These are phyloP conservation scores for Fragosphaeria purpurea DNA, from an alignment of 2,329 filamentous ascomycete genomes.

Conservation along the genomic window DNA sequence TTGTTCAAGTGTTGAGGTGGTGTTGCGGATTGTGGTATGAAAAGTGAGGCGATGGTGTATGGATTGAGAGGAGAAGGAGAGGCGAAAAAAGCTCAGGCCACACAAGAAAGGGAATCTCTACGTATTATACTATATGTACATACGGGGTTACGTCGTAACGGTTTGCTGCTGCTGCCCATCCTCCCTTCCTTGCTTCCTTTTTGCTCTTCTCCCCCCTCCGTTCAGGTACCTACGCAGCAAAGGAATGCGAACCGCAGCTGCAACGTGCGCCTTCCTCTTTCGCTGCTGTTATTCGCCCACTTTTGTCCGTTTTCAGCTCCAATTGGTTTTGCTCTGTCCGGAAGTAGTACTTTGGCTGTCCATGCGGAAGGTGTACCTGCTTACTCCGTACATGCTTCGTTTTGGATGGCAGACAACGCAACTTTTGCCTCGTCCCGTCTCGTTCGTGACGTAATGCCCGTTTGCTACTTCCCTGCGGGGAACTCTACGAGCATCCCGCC, in stretches of 20 bases:
- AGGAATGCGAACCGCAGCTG: not conserved
- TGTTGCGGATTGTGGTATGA: no score
- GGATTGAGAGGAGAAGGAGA: no score
- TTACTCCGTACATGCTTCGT: not conserved
- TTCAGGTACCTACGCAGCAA: not conserved
- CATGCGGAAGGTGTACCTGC: no score
- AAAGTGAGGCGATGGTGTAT: no score
- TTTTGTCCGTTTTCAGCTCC: not conserved
- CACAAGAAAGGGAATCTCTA: no score
- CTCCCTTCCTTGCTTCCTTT: no score
- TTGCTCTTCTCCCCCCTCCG: not conserved
- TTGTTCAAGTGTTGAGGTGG: not conserved
- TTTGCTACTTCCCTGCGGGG: not conserved
- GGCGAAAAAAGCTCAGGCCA: no score
- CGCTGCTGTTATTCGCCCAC: slow-evolving; percentile 3
- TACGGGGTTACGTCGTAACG: no score
- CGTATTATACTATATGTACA: no score
- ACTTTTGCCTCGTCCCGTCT: not conserved
- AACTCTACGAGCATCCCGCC: not conserved
- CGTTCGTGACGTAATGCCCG: slow-evolving; percentile 3
- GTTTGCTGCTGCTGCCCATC: no score
- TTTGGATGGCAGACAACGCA: not conserved
- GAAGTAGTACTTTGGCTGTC: no score
- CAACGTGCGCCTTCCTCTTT: slow-evolving; percentile 3
- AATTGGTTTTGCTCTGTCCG: no score